These are phyloP conservation scores for Metroxylon sagu DNA, from an alignment of 176 grass and related monocot species.

Conservation along the genomic window DNA sequence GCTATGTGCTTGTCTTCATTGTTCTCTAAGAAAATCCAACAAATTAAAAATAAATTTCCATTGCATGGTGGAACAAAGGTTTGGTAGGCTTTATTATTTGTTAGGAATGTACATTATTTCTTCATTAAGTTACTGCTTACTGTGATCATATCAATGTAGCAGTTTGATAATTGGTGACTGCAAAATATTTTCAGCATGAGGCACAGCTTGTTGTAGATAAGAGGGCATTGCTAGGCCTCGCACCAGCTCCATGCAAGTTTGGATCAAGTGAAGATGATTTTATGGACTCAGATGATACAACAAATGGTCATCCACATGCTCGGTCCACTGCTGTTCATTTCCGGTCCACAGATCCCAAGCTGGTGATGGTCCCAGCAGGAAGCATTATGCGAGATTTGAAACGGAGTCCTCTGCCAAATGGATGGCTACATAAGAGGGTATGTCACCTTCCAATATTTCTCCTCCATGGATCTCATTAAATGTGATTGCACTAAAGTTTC, in stretches of 20 bases:
- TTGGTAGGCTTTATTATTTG: no score
- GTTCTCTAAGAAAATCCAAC: no score
- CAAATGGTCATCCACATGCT: conserved; percentile 43
- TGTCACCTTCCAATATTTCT: neutral
- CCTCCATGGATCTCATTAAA: neutral
- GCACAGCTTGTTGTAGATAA: conserved; percentile 80
- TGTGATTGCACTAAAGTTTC: neutral
- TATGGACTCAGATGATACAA: conserved; percentile 62
- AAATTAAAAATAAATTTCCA: no score
- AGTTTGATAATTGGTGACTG: neutral
- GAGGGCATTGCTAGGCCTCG: conserved; percentile 54
- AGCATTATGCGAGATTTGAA: conserved; percentile 62
- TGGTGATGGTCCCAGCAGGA: conserved; percentile 44
- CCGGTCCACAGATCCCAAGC: conserved; percentile 39
- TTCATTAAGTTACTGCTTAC: neutral
- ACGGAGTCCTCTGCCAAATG: conserved; percentile 57
- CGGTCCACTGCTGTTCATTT: conserved; percentile 35
- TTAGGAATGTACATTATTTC: neutral
- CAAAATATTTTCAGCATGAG: conserved; percentile 44
- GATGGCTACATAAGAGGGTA: conserved; percentile 74
- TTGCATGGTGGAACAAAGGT: no score
- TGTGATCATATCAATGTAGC: neutral
- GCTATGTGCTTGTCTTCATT: no score
- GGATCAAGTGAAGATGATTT: conserved; percentile 94
- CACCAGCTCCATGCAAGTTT: conserved; percentile 60